Conservation (phyloP, 106 monocot species). For the Dioscorea alata region DNA sequence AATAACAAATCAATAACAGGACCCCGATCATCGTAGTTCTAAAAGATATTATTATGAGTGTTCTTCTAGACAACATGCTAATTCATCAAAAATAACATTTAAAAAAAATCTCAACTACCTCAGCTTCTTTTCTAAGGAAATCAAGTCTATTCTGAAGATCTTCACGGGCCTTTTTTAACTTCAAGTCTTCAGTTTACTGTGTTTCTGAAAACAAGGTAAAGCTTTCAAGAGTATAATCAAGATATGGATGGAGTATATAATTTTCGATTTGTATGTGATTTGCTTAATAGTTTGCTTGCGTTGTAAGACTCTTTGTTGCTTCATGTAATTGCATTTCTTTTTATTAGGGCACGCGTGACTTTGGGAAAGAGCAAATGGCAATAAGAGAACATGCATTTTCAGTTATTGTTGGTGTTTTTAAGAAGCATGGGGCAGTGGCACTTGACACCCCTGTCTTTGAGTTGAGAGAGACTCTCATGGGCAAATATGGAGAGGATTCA, state of each 20-base stretch:
- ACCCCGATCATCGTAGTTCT: slow-evolving; percentile 96
- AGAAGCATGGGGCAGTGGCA: slow-evolving; percentile 86
- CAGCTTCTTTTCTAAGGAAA: too few species aligned
- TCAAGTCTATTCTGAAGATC: too few species aligned
- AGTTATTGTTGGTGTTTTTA: slow-evolving; percentile 72
- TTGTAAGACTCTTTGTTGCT: not conserved
- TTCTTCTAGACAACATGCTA: not conserved
- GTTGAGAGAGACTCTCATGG: slow-evolving; percentile 94
- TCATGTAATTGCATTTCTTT: not conserved
- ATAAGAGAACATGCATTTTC: slow-evolving; percentile 89
- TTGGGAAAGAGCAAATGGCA: slow-evolving; percentile 95
- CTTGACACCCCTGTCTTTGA: slow-evolving; percentile 99
- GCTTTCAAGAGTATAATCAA: too few species aligned
- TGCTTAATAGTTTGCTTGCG: too few species aligned
- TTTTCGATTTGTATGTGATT: too few species aligned
- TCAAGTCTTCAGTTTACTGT: too few species aligned
- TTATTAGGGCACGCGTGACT: slow-evolving; percentile 90
- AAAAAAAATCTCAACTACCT: slow-evolving; percentile 40
- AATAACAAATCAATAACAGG: slow-evolving; percentile 85
- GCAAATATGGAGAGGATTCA: slow-evolving; percentile 99
- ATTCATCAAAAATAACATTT: not conserved
- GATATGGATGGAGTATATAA: too few species aligned
- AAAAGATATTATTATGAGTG: slow-evolving; percentile 14
- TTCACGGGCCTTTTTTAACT: too few species aligned
- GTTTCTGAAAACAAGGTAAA: too few species aligned